Conservation (phyloP, 805 yeast species). For the Cyberlindnera saturnus region DNA sequence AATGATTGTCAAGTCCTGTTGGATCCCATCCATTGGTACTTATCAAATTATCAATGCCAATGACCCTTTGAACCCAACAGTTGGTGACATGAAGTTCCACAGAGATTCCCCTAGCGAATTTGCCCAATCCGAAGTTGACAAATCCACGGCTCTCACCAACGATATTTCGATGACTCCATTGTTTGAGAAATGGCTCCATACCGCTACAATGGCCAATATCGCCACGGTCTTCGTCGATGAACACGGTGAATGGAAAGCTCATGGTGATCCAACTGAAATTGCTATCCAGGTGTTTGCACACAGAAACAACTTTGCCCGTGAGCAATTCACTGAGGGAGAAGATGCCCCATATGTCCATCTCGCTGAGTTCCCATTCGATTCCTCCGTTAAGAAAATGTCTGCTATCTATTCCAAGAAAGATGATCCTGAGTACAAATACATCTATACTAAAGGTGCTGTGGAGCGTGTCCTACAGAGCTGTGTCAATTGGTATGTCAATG, state of each 20-base stretch:
- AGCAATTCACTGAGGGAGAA: constrained; percentile 33
- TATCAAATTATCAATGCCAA: constrained; percentile 46
- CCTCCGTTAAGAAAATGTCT: constrained; percentile 68
- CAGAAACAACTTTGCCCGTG: constrained; percentile 48
- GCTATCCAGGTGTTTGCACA: constrained; percentile 77
- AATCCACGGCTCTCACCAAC: not conserved
- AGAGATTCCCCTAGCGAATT: constrained; percentile 12
- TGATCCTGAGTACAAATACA: constrained; percentile 23
- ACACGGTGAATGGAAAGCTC: constrained; percentile 57
- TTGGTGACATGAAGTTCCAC: constrained; percentile 36
- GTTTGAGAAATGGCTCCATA: constrained; percentile 44
- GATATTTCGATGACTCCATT: constrained; percentile 1
- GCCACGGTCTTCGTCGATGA: constrained; percentile 56
- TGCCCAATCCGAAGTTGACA: constrained; percentile 18
- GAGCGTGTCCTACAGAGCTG: constrained; percentile 61
- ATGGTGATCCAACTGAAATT: constrained; percentile 87
- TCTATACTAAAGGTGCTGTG: constrained; percentile 70
- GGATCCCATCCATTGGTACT: constrained; percentile 62
- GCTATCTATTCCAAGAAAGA: constrained; percentile 41
- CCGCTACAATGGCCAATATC: constrained; percentile 76
- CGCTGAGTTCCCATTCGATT: constrained; percentile 70
- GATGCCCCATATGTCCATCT: constrained; percentile 29
- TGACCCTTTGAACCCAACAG: constrained; percentile 59
- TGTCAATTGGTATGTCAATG: constrained; percentile 40
- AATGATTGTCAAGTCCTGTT: constrained; percentile 63